Evolutionary conservation across 2,329 filamentous ascomycete genomes (phyloP).

Genomic region (Spiromastix sp.): DNA sequence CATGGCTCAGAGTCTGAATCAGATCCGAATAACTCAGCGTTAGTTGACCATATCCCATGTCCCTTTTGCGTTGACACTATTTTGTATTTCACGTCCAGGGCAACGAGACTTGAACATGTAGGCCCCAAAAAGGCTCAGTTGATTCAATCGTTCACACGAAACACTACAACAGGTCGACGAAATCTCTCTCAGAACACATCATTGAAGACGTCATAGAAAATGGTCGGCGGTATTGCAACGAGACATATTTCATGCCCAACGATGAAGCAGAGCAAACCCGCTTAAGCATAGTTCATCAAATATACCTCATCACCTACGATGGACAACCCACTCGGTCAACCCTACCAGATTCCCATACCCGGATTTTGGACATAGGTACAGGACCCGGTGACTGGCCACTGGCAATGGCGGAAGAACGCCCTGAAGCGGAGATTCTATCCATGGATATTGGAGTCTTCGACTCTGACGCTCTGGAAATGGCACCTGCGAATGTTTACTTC

Average conservation of each 20-base stretch:
- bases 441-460: slow-evolving; percentile 35
- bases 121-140: no score
- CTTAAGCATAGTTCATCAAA: slow-evolving; percentile 51
- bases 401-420: slow-evolving; percentile 35
- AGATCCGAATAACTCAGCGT: not conserved
- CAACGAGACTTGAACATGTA: not conserved
- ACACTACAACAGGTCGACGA: slow-evolving; percentile 24
- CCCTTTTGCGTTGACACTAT: not conserved
- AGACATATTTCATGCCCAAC: slow-evolving; percentile 56
- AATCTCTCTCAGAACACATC: slow-evolving; percentile 22
- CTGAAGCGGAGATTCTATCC: slow-evolving; percentile 38
- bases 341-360: slow-evolving; percentile 17
- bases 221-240: slow-evolving; percentile 51
- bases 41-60: not conserved
- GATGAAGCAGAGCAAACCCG: slow-evolving; percentile 56
- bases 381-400: slow-evolving; percentile 42
- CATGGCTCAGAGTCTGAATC: not conserved
- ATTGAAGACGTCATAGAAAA: slow-evolving; percentile 51
- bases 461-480: slow-evolving; percentile 23
- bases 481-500: slow-evolving; percentile 35
- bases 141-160: not conserved
- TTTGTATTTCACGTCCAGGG: not conserved
- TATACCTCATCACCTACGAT: slow-evolving; percentile 41
- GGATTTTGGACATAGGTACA: slow-evolving; percentile 36
- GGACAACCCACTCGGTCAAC: slow-evolving; percentile 23